phyloP scores from a whole-genome alignment of 139 green algal species.

The Pseudopediastrum boryanum region DNA sequence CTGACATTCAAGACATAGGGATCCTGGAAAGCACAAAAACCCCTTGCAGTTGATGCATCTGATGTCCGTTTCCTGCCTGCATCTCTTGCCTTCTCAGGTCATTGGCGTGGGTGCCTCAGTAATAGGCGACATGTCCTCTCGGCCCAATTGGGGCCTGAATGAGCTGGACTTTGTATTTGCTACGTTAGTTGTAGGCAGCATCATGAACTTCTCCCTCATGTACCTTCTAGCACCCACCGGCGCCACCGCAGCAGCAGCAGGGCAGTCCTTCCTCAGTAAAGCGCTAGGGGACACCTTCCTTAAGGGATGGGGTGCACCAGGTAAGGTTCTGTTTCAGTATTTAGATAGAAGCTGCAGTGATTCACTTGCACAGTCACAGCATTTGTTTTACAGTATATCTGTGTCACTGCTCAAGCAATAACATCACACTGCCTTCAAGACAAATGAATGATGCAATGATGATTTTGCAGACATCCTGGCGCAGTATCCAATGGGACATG shows the following conservation, averaged over 20 bases:
- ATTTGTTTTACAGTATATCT: too few species aligned
- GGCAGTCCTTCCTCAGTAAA: constrained; percentile 50
- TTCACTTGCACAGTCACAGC: too few species aligned
- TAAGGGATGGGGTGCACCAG: constrained; percentile 70
- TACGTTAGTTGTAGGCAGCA: constrained; percentile 90
- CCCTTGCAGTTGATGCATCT: too few species aligned
- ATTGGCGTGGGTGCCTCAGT: constrained; percentile 93
- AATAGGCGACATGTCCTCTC: constrained; percentile 90
- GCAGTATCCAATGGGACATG: too few species aligned
- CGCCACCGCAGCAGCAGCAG: constrained; percentile 35
- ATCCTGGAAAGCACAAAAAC: too few species aligned
- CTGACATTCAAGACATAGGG: too few species aligned
- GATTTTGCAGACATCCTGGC: too few species aligned
- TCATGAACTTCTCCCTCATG: constrained; percentile 96
- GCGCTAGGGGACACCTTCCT: constrained; percentile 79
- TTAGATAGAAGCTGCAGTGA: too few species aligned
- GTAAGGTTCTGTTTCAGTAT: constrained; percentile 47
- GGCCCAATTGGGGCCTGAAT: constrained; percentile 95
- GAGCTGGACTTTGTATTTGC: constrained; percentile 99
- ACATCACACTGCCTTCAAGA: too few species aligned
- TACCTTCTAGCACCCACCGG: constrained; percentile 89
- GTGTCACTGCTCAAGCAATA: too few species aligned
- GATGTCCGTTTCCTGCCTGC: background rate
- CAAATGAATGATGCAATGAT: too few species aligned
- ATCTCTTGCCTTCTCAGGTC: constrained; percentile 55